Evolutionary conservation across 139 green algal genomes (phyloP).

Genomic region (Tetratostichococcus sp.): DNA sequence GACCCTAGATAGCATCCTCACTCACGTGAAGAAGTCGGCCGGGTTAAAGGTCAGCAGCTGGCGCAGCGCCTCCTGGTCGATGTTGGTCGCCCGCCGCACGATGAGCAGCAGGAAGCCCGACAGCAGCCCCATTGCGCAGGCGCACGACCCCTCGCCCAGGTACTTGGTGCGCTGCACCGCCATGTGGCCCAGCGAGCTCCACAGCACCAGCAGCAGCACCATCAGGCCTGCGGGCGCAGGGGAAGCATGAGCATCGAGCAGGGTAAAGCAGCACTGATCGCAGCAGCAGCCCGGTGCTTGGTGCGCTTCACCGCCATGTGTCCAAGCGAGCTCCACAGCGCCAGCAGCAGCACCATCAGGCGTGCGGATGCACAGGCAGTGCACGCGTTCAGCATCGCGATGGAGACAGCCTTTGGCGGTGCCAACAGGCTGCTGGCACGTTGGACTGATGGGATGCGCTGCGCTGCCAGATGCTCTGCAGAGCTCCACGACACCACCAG

Average conservation of each 20-base stretch:
- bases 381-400: too few relatives aligned
- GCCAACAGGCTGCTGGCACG: too few relatives aligned
- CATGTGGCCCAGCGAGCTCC: slow-evolving; percentile 45
- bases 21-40: slow-evolving; percentile 52
- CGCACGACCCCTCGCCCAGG: slow-evolving; percentile 41
- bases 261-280: too few relatives aligned
- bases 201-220: slow-evolving; percentile 58
- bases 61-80: slow-evolving; percentile 28
- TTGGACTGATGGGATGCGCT: too few relatives aligned
- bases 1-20: neutral
- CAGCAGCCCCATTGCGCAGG: slow-evolving; percentile 38
- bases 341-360: neutral
- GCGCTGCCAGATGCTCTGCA: too few relatives aligned
- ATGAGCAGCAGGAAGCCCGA: slow-evolving; percentile 32
- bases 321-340: neutral
- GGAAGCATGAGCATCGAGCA: too few relatives aligned
- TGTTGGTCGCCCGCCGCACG: slow-evolving; percentile 13
- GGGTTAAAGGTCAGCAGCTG: slow-evolving; percentile 45
- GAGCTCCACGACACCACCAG: too few relatives aligned
- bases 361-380: neutral
- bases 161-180: slow-evolving; percentile 30
- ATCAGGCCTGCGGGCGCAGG: slow-evolving; percentile 35
- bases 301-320: too few relatives aligned
- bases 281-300: too few relatives aligned
- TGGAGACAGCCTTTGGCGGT: too few relatives aligned